These are phyloP conservation scores for Aspergillus ochraceoroseus DNA, from an alignment of 2,329 filamentous ascomycete genomes.

Conservation along the genomic window DNA sequence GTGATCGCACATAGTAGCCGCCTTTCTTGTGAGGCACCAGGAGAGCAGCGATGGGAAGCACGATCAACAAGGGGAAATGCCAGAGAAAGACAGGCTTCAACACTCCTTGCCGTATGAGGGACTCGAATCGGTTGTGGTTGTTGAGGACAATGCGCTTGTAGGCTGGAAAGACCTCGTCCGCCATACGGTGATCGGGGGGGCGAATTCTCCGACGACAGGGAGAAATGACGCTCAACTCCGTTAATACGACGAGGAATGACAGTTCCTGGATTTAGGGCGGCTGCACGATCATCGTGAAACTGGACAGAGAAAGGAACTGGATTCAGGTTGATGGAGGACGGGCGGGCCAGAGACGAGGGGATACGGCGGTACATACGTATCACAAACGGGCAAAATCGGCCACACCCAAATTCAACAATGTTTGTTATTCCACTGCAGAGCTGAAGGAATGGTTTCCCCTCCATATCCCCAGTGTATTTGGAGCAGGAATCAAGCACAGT, in stretches of 20 bases:
- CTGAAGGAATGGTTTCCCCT: no score
- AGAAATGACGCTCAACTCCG: not conserved
- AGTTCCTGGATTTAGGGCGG: no score
- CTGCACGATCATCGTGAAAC: no score
- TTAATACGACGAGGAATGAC: no score
- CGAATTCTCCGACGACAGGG: no score
- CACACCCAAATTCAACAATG: not conserved
- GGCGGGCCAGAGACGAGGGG: no score
- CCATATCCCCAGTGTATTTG: no score
- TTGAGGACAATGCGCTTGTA: conserved; percentile 29
- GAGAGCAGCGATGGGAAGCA: conserved; percentile 47
- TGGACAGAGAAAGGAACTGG: no score
- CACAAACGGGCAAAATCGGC: conserved; percentile 7
- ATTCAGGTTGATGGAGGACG: no score
- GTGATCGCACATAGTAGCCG: conserved; percentile 39
- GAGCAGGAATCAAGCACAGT: no score
- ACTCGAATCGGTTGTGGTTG: conserved; percentile 24
- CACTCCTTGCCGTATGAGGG: conserved; percentile 26
- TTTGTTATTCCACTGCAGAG: no score
- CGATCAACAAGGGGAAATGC: conserved; percentile 29
- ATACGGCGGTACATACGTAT: not conserved
- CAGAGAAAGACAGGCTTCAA: conserved; percentile 37
- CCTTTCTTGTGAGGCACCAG: conserved; percentile 46
- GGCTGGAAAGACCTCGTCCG: conserved; percentile 19
- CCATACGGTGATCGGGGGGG: conserved; percentile 24